Conservation (phyloP, 257 asterid species). For the Solanum chiquidenum region DNA sequence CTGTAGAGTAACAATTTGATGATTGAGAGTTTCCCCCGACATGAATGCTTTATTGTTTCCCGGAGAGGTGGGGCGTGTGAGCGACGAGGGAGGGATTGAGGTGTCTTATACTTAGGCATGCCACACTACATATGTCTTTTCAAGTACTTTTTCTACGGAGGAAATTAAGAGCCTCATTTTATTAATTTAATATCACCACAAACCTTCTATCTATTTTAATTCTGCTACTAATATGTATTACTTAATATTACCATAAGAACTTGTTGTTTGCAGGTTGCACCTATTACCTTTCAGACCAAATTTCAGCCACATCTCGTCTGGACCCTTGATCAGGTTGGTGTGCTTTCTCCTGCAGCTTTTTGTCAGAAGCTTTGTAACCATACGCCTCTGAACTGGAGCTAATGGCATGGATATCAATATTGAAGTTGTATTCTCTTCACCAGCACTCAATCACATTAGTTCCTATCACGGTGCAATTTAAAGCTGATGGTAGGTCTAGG, state of each 20-base stretch:
- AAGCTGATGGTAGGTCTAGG: background rate
- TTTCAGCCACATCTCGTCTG: constrained; percentile 80
- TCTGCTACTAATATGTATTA: background rate
- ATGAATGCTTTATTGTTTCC: background rate
- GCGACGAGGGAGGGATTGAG: background rate
- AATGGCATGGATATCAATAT: background rate
- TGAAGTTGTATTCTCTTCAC: background rate
- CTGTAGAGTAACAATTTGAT: background rate
- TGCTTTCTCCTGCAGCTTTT: background rate
- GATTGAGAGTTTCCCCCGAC: background rate
- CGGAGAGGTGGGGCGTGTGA: background rate
- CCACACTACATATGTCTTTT: background rate
- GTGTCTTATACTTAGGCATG: background rate
- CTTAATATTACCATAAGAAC: background rate
- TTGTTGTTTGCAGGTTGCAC: constrained; percentile 63
- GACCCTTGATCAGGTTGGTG: constrained; percentile 81
- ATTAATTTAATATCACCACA: background rate
- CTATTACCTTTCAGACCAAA: constrained; percentile 58
- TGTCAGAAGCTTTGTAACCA: background rate
- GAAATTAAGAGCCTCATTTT: background rate
- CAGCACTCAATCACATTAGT: background rate
- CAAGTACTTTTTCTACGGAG: background rate
- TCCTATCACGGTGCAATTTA: background rate
- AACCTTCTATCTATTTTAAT: background rate
- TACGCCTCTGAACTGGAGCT: background rate